These are phyloP conservation scores for Centaurea solstitialis DNA, from an alignment of 129 eudicot species.

Conservation along the genomic window DNA sequence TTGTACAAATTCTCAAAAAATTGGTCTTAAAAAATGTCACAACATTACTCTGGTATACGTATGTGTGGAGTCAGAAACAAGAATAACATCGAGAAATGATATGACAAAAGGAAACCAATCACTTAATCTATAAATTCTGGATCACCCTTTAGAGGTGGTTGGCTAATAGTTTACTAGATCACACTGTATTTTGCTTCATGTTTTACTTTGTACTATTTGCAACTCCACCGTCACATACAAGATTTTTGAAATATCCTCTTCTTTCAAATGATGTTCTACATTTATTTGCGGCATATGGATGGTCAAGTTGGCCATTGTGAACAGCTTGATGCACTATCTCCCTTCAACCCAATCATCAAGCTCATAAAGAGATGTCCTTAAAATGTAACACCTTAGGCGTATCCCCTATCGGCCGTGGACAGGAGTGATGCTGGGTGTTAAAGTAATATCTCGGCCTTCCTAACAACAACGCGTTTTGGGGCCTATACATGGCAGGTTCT, in stretches of 20 bases:
- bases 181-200: slow-evolving; percentile 7
- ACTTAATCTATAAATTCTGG: neutral
- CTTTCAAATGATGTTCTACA: neutral
- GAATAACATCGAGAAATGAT: neutral
- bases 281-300: neutral
- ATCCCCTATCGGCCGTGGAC: too few relatives aligned
- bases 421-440: too few relatives aligned
- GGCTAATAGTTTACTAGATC: neutral
- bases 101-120: neutral
- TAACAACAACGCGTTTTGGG: too few relatives aligned
- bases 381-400: too few relatives aligned
- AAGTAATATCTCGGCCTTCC: too few relatives aligned
- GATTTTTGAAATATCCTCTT: neutral
- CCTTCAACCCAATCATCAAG: neutral
- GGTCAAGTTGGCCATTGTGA: too few relatives aligned
- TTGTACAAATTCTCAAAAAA: neutral
- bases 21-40: neutral
- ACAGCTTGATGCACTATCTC: too few relatives aligned
- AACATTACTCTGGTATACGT: neutral
- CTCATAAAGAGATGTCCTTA: neutral
- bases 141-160: neutral
- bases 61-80: slow-evolving; percentile 4
- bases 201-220: neutral
- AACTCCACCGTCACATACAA: neutral
- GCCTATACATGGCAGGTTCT: too few relatives aligned